A percentile compares a stretch with the other conserved stretches of the same genome.
Evolutionary conservation across 306 rosid species (phyloP).

Genomic region (Quercus rubra): DNA sequence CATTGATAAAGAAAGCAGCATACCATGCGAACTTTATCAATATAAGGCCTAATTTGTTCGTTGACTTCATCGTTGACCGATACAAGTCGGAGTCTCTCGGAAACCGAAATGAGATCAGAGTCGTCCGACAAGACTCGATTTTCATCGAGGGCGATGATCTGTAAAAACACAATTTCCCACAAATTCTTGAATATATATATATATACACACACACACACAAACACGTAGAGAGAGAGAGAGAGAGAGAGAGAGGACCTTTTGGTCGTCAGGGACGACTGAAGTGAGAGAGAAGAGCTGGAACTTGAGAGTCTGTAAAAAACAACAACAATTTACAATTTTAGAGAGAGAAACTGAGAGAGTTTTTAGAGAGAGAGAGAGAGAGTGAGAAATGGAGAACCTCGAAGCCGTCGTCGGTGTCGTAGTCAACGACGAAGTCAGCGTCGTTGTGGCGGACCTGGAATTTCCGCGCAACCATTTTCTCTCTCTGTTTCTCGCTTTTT

Average conservation of each 20-base stretch:
- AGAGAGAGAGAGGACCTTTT: conserved; percentile 47
- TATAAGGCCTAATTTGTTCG: conserved; percentile 38
- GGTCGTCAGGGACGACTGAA: conserved; percentile 58
- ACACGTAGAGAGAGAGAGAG: not conserved
- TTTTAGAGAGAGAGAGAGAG: not conserved
- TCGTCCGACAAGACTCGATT: conserved; percentile 43
- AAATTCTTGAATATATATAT: not conserved
- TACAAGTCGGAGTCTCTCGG: conserved; percentile 60
- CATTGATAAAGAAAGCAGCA: not conserved
- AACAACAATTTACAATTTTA: not conserved
- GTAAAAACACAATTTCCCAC: not conserved
- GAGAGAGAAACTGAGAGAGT: not conserved
- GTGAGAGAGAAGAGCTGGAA: conserved; percentile 78
- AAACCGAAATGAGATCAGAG: conserved; percentile 51
- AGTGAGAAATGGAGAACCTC: conserved; percentile 36
- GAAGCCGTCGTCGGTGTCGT: conserved; percentile 75
- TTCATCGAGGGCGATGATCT: conserved; percentile 45
- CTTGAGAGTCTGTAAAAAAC: conserved; percentile 50
- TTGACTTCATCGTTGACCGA: conserved; percentile 30
- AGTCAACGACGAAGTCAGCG: conserved; percentile 45
- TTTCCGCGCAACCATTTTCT: conserved; percentile 54
- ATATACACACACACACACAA: not conserved
- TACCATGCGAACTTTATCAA: conserved; percentile 66
- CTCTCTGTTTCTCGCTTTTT: not conserved
- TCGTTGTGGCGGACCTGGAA: conserved; percentile 55